Evolutionary conservation across 192 early-diverging fungal species (phyloP).

Genomic region (Backusella tuberculispora): DNA sequence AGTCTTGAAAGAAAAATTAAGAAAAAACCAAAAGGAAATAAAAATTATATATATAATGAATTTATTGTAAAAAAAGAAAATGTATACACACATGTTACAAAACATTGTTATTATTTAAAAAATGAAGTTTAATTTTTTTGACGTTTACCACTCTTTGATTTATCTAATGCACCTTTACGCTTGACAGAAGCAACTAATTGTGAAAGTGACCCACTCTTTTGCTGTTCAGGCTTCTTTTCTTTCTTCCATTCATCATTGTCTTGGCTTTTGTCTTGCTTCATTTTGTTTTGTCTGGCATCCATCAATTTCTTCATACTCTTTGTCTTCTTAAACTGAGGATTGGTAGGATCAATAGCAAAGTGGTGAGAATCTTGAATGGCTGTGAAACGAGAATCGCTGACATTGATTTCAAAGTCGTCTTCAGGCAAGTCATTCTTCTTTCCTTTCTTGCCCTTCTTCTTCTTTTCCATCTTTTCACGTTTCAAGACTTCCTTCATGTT

Average conservation of each 20-base stretch:
- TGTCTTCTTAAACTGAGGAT: conserved; percentile 91
- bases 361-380: conserved; percentile 80
- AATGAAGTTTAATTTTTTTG: conserved; percentile 26
- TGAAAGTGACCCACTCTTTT: conserved; percentile 51
- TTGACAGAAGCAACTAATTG: conserved; percentile 64
- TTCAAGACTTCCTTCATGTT: conserved; percentile 87
- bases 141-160: conserved; percentile 34
- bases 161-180: conserved; percentile 60
- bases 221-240: conserved; percentile 25
- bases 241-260: conserved; percentile 36
- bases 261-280: conserved; percentile 35
- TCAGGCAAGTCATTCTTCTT: conserved; percentile 56
- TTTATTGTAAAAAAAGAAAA: neutral
- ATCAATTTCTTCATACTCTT: conserved; percentile 77
- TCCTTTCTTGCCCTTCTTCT: conserved; percentile 53
- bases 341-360: conserved; percentile 95
- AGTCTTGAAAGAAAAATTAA: neutral
- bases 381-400: conserved; percentile 84
- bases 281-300: conserved; percentile 54
- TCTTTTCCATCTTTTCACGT: conserved; percentile 75
- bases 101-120: neutral
- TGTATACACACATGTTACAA: neutral
- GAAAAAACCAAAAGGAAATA: neutral
- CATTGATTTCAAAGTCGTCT: conserved; percentile 89
- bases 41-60: neutral